Base-by-base conservation (phyloP, 345 rosid genomes). In the Brassica nigra region DNA sequence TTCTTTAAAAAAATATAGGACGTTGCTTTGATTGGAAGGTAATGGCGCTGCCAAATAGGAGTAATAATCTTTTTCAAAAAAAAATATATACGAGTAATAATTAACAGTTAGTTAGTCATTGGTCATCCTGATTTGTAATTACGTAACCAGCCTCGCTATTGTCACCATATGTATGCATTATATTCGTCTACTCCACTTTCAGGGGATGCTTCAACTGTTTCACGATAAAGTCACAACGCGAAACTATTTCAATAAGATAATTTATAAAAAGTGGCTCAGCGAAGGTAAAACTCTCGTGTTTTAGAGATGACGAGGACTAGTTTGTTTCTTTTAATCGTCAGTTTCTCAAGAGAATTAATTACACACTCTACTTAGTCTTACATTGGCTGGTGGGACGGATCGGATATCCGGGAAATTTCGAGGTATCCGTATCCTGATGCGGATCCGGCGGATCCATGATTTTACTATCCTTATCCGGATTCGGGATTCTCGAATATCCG, bases 141-240 rank as follows among this genome's bases (percentile, higher is more conserved):
- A 44, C 73, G 66, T 65, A 39, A 78, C 3, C 49, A 72, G 16
- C 77, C 73, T 44, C n/a, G 15, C 15, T 6, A 44, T 64, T 28
- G 66, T 27, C 66, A 37, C 55, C 20, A 63, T 39, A 39, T 39
- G 14, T 39, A 62, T 61, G 52, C 62, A 39, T 44, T 47, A 12
- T 33, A 23, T 14, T 49, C 14, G 16, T 8, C 18, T 59, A 59
- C 75, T 64, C 76, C 61, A 39, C 62, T 65, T 54, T 44, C 62
- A 42, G 67, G 39, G 67, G 68, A 66, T 79, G 64, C 20, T 74
- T 73, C 75, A 73, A 73, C 82, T 74, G 82, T 74, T 74, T 74
- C 82, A 74, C 70, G 74, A 74, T 42, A 79, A 79, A 47, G 64
- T 62, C 20, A 49, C 11, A 14, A 52, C 63, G 44, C 14, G 28